phyloP scores from a whole-genome alignment of 441 rosid genomes.

The Populus hybrid region DNA sequence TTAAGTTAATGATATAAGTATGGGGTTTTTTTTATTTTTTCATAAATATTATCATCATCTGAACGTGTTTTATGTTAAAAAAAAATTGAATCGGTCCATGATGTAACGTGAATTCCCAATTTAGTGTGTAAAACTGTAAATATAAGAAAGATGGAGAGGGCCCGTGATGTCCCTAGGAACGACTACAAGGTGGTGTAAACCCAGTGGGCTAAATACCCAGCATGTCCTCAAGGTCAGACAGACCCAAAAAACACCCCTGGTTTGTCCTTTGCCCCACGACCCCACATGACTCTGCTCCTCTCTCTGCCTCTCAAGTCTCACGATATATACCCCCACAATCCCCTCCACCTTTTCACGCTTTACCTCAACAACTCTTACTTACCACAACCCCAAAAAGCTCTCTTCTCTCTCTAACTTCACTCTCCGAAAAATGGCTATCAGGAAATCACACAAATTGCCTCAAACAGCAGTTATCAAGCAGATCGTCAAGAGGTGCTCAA shows the following conservation, averaged over 20 bases:
- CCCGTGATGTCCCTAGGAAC: slow-evolving; percentile 35
- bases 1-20: no score
- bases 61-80: no score
- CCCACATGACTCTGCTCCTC: slow-evolving; percentile 31
- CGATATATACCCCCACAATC: slow-evolving; percentile 38
- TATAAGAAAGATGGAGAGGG: slow-evolving; percentile 12
- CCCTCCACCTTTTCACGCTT: slow-evolving; percentile 13
- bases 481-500: slow-evolving; percentile 83
- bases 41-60: no score
- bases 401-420: background rate
- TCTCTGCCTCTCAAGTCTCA: slow-evolving; percentile 19
- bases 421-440: slow-evolving; percentile 28
- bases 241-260: slow-evolving; percentile 46
- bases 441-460: slow-evolving; percentile 54
- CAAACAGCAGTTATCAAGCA: slow-evolving; percentile 77
- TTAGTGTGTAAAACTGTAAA: no score
- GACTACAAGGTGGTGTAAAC: slow-evolving; percentile 26
- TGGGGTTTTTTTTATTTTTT: no score
- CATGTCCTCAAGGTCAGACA: slow-evolving; percentile 39
- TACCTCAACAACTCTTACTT: background rate
- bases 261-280: slow-evolving; percentile 32
- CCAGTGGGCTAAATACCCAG: slow-evolving; percentile 27
- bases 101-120: no score
- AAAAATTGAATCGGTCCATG: no score
- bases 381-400: background rate